Conservation (phyloP, 306 rosid species). For the Acmispon strigosus region DNA sequence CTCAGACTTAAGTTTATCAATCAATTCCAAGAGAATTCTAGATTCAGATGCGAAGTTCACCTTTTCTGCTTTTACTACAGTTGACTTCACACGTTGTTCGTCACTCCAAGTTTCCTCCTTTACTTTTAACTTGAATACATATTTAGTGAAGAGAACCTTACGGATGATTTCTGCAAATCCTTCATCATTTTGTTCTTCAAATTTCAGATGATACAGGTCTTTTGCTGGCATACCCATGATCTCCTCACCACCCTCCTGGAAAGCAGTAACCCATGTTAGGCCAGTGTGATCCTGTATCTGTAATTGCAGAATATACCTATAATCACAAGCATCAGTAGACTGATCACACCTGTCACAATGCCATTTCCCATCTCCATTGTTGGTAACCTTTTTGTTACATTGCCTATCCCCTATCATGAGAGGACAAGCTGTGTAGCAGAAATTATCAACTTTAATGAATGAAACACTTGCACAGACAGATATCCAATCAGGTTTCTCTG, state of each 20-base stretch:
- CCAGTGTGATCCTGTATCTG: slow-evolving; percentile 89
- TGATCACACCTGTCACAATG: slow-evolving; percentile 77
- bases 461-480: slow-evolving; percentile 60
- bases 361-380: slow-evolving; percentile 92
- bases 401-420: slow-evolving; percentile 68
- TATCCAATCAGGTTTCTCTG: slow-evolving; percentile 94
- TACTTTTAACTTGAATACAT: slow-evolving; percentile 69
- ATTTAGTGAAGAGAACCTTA: slow-evolving; percentile 55
- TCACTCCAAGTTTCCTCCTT: slow-evolving; percentile 82
- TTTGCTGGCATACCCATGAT: slow-evolving; percentile 81
- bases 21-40: slow-evolving; percentile 44
- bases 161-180: slow-evolving; percentile 53
- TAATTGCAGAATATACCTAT: slow-evolving; percentile 71
- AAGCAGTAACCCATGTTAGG: slow-evolving; percentile 78
- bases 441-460: slow-evolving; percentile 61
- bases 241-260: slow-evolving; percentile 92
- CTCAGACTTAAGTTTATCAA: slow-evolving; percentile 47
- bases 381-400: slow-evolving; percentile 79
- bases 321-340: slow-evolving; percentile 60
- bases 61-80: slow-evolving; percentile 70
- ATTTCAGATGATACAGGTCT: slow-evolving; percentile 49
- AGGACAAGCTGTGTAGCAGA: slow-evolving; percentile 86
- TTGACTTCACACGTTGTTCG: slow-evolving; percentile 82
- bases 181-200: slow-evolving; percentile 66
- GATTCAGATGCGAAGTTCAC: slow-evolving; percentile 43